phyloP scores from a whole-genome alignment of 257 asterid species.

The Nicotiana benthamiana region DNA sequence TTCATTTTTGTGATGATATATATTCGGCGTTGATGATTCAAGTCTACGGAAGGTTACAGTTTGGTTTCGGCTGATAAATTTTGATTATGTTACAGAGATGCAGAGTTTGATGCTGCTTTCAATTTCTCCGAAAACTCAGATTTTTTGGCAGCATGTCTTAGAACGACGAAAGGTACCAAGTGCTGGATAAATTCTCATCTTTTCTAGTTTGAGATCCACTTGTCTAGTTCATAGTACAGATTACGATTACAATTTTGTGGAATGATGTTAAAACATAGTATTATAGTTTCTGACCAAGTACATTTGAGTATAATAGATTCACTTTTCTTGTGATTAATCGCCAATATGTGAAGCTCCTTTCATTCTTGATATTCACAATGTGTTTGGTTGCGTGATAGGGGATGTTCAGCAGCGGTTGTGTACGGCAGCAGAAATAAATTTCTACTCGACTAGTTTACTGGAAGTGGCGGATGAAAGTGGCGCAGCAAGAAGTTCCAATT shows the following conservation, averaged over 20 bases:
- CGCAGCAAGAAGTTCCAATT: constrained; percentile 15
- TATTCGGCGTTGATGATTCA: not conserved
- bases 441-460: constrained; percentile 45
- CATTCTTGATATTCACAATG: not conserved
- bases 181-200: not conserved
- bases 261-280: not conserved
- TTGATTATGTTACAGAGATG: constrained; percentile 37
- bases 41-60: not conserved
- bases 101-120: constrained; percentile 77
- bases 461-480: constrained; percentile 7
- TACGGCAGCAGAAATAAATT: constrained; percentile 62
- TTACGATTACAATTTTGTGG: not conserved
- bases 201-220: not conserved
- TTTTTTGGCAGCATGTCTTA: constrained; percentile 52
- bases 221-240: not conserved
- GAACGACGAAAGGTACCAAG: constrained; percentile 37
- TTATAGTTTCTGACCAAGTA: not conserved
- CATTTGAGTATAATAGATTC: not conserved
- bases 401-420: constrained; percentile 59
- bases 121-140: constrained; percentile 58
- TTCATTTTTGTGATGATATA: not conserved
- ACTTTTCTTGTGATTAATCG: not conserved
- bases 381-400: constrained; percentile 16
- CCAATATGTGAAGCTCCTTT: not conserved
- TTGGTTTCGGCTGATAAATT: not conserved